Conservation (phyloP, 768 basidiomycete species). For the Leucocoprinus leucothites region DNA sequence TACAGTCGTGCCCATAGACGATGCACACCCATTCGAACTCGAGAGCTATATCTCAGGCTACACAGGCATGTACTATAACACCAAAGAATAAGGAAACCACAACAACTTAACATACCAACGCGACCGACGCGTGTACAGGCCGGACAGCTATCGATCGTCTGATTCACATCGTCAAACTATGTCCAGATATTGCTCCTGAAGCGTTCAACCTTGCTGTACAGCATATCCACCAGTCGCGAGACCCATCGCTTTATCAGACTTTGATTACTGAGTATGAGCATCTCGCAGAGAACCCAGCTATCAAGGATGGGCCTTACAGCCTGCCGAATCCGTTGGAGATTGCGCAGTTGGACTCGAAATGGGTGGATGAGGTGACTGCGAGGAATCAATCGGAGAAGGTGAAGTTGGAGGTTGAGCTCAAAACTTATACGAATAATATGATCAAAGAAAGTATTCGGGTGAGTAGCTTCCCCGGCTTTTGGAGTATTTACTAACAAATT, state of each 20-base stretch:
- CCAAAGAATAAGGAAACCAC: background rate
- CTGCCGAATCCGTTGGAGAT: conserved; percentile 48
- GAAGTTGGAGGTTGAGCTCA: conserved; percentile 92
- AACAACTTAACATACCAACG: background rate
- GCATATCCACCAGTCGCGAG: conserved; percentile 65
- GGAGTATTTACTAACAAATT: background rate
- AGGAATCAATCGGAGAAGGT: conserved; percentile 71
- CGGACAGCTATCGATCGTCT: conserved; percentile 75
- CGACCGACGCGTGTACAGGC: conserved; percentile 38
- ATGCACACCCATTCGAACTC: conserved; percentile 84
- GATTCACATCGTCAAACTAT: conserved; percentile 58
- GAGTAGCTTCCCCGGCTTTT: conserved; percentile 21
- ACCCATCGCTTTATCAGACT: conserved; percentile 56
- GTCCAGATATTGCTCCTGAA: conserved; percentile 68
- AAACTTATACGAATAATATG: conserved; percentile 94
- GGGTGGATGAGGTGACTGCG: conserved; percentile 67
- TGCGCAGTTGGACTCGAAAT: conserved; percentile 57
- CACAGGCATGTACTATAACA: conserved; percentile 46
- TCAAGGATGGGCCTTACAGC: conserved; percentile 13
- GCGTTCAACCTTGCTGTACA: conserved; percentile 67
- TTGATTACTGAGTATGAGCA: conserved; percentile 56
- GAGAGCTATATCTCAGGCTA: conserved; percentile 78
- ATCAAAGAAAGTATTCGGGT: conserved; percentile 99
- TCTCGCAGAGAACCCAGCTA: conserved; percentile 26
- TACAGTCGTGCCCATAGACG: conserved; percentile 55